Evolutionary conservation across 345 rosid genomes (phyloP).

Genomic region (Luvunga scandens): DNA sequence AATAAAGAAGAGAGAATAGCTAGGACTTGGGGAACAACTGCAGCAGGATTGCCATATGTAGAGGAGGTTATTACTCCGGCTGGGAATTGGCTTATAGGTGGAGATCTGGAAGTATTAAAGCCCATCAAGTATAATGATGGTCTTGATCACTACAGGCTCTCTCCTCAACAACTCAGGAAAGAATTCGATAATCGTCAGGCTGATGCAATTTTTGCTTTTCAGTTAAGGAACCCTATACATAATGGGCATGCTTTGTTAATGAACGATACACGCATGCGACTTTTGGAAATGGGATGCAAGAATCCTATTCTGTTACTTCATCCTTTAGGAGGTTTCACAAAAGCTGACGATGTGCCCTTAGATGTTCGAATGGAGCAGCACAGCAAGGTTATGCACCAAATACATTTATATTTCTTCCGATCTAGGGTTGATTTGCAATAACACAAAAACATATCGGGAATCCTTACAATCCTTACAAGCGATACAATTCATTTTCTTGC

Average conservation of each 20-base stretch:
- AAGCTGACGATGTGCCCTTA: constrained; percentile 94
- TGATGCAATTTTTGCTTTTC: constrained; percentile 97
- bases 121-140: constrained; percentile 89
- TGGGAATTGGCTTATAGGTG: constrained; percentile 96
- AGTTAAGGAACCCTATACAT: constrained; percentile 92
- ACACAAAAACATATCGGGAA: not conserved
- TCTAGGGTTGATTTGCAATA: not conserved
- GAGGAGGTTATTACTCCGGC: constrained; percentile 70
- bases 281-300: constrained; percentile 87
- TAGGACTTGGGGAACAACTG: constrained; percentile 93
- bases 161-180: constrained; percentile 76
- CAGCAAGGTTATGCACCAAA: constrained; percentile 56
- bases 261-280: constrained; percentile 82
- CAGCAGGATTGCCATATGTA: constrained; percentile 85
- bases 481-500: not conserved
- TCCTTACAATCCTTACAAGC: not conserved
- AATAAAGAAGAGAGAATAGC: constrained; percentile 93
- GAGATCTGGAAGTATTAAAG: constrained; percentile 76
- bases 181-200: constrained; percentile 85
- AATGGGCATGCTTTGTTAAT: constrained; percentile 92
- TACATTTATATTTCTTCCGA: not conserved
- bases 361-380: constrained; percentile 97
- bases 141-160: constrained; percentile 91
- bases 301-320: constrained; percentile 90
- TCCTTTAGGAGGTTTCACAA: constrained; percentile 93